A percentile compares a stretch with the other conserved stretches of the same genome.
phyloP scores from a whole-genome alignment of 2,329 filamentous ascomycete species.

The Cordyceps pruinosa region DNA sequence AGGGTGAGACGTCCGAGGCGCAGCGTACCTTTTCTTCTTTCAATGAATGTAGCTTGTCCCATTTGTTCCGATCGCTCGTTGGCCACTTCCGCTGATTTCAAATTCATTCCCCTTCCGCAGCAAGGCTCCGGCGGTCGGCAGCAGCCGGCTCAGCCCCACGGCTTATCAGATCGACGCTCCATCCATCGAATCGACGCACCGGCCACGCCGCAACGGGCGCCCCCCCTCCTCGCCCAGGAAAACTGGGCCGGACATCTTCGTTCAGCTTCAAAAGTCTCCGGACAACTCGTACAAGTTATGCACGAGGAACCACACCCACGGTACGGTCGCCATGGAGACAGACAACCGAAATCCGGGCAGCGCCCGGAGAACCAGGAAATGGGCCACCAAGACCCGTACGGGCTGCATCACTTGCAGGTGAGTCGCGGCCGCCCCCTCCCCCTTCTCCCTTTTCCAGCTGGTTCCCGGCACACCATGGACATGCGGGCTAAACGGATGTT shows the following conservation, averaged over 20 bases:
- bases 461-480: neutral
- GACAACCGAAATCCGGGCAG: neutral
- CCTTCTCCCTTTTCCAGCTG: too few species aligned
- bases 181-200: neutral
- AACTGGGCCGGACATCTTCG: neutral
- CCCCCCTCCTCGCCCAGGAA: neutral
- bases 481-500: neutral
- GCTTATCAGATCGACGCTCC: neutral
- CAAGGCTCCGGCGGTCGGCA: neutral
- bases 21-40: too few species aligned
- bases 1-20: too few species aligned
- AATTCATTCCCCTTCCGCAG: neutral
- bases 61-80: too few species aligned
- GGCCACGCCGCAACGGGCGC: neutral
- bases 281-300: neutral
- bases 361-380: neutral
- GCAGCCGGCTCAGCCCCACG: neutral
- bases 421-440: neutral
- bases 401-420: conserved; percentile 19
- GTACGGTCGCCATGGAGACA: neutral
- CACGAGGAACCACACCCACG: neutral
- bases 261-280: conserved; percentile 2
- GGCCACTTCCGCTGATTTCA: too few species aligned
- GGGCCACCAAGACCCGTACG: conserved; percentile 16
- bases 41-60: too few species aligned